These are phyloP conservation scores for Trametes sanguinea DNA, from an alignment of 768 basidiomycete genomes.

Conservation along the genomic window DNA sequence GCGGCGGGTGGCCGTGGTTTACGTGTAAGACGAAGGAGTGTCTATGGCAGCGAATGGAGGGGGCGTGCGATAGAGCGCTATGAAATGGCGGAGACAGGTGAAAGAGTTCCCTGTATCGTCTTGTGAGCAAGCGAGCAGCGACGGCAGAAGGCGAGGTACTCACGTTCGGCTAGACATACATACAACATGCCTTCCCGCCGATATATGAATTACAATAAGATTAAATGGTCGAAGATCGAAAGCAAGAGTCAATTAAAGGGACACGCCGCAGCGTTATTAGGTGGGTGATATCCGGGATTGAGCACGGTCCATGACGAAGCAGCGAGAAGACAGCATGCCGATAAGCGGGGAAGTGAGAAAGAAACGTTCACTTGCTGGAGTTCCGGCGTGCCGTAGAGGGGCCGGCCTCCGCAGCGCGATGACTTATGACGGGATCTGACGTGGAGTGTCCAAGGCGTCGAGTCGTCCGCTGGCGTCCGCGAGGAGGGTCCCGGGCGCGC, in stretches of 20 bases:
- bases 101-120: neutral
- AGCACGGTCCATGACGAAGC: neutral
- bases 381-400: conserved; percentile 19
- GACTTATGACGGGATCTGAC: conserved; percentile 30
- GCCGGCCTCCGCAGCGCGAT: conserved; percentile 20
- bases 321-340: neutral
- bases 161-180: conserved; percentile 19
- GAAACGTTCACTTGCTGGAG: conserved; percentile 19
- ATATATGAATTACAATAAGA: conserved; percentile 25
- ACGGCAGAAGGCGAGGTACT: neutral
- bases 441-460: conserved; percentile 33
- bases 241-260: conserved; percentile 8
- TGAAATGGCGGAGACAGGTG: neutral
- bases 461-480: conserved; percentile 29
- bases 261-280: conserved; percentile 13
- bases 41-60: conserved; percentile 10
- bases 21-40: conserved; percentile 24
- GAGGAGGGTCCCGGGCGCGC: conserved; percentile 21
- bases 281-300: conserved; percentile 10
- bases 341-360: neutral
- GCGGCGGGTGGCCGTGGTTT: neutral
- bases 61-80: conserved; percentile 14
- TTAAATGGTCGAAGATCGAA: conserved; percentile 12
- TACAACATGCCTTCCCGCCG: conserved; percentile 15
- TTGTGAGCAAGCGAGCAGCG: neutral